Percentiles rank a stretch among this genome's conserved stretches.
Evolutionary conservation across 768 basidiomycete genomes (phyloP).

Genomic region (Hortiboletus campestris): DNA sequence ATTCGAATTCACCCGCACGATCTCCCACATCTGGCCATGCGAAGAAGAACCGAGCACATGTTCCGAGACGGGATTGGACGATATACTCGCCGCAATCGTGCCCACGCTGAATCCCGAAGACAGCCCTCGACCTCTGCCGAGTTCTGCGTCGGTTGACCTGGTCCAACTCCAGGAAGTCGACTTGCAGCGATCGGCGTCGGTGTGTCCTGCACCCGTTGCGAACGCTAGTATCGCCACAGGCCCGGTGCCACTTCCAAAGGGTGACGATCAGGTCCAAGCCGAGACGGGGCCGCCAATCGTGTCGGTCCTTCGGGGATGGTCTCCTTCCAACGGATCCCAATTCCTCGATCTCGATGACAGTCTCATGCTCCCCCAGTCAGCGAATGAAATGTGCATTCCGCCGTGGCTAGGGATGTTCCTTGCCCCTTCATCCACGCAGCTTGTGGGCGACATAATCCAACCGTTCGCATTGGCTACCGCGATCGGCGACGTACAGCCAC

Average conservation of each 20-base stretch:
- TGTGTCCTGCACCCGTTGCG: background rate
- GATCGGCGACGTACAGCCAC: background rate
- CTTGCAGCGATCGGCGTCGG: background rate
- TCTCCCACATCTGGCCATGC: slow-evolving; percentile 20
- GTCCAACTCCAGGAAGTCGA: background rate
- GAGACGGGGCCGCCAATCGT: background rate
- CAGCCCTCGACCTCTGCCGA: background rate
- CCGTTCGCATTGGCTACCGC: background rate
- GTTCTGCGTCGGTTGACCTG: background rate
- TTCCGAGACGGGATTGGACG: slow-evolving; percentile 15
- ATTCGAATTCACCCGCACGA: slow-evolving; percentile 26
- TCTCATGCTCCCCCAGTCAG: slow-evolving; percentile 9
- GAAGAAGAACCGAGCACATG: slow-evolving; percentile 10
- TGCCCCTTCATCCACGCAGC: background rate
- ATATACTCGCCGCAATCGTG: slow-evolving; percentile 16
- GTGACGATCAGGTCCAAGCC: background rate
- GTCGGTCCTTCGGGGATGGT: slow-evolving; percentile 24
- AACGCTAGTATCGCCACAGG: background rate
- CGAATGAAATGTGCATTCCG: background rate
- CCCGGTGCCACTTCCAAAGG: background rate
- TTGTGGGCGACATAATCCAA: background rate
- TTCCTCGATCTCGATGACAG: slow-evolving; percentile 24
- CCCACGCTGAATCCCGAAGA: slow-evolving; percentile 2
- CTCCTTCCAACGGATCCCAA: slow-evolving; percentile 24
- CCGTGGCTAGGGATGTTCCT: slow-evolving; percentile 8